phyloP scores from a whole-genome alignment of 2,329 filamentous ascomycete species.

The Hypoxylon sp. region DNA sequence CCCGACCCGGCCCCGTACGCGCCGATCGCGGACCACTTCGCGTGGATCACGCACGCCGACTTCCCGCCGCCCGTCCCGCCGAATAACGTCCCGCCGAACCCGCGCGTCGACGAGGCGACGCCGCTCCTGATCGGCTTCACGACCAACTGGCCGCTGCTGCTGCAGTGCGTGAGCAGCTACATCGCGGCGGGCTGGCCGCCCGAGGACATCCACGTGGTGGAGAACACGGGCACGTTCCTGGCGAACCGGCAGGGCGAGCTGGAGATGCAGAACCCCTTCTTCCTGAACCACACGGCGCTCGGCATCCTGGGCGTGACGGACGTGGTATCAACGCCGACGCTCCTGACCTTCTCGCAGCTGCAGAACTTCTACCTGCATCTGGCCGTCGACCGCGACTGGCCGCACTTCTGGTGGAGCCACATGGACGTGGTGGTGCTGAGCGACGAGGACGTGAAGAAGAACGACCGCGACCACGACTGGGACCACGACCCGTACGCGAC shows the following conservation, averaged over 20 bases:
- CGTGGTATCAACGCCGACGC: constrained; percentile 59
- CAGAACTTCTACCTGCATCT: constrained; percentile 62
- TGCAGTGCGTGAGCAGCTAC: constrained; percentile 65
- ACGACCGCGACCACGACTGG: constrained; percentile 53
- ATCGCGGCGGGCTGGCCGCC: constrained; percentile 67
- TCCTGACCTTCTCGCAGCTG: constrained; percentile 62
- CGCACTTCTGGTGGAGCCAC: constrained; percentile 62
- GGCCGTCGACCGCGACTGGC: constrained; percentile 57
- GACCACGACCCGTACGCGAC: constrained; percentile 52
- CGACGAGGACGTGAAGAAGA: constrained; percentile 55
- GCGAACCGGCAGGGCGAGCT: constrained; percentile 59
- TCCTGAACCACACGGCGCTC: constrained; percentile 63
- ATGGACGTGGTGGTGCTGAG: constrained; percentile 60
- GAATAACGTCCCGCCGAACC: constrained; percentile 51
- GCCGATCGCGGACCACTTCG: constrained; percentile 55
- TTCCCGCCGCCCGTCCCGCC: constrained; percentile 47
- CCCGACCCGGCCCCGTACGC: constrained; percentile 44
- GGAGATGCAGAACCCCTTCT: constrained; percentile 65
- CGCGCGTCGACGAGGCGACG: constrained; percentile 53
- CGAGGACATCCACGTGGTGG: constrained; percentile 64
- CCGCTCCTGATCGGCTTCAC: constrained; percentile 65
- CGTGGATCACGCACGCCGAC: constrained; percentile 50
- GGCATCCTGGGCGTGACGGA: constrained; percentile 62
- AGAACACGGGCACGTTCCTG: constrained; percentile 66
- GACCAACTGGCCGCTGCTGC: constrained; percentile 62